Conservation (phyloP, 2,329 filamentous ascomycete species). For the Aspergillus sergii region DNA sequence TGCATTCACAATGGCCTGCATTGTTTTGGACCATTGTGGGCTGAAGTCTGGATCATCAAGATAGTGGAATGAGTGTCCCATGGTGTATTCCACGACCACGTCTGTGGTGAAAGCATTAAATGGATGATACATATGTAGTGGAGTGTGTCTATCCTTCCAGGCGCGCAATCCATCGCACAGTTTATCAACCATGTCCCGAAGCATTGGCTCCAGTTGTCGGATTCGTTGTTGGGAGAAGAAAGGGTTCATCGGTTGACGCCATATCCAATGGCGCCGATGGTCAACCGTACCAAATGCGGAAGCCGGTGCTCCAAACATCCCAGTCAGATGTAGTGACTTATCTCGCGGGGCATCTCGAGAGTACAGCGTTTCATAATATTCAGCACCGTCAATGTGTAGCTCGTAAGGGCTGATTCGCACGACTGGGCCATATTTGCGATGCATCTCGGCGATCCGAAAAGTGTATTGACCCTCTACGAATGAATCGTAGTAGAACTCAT, state of each 20-base stretch:
- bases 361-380: constrained; percentile 19
- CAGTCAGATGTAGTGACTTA: constrained; percentile 32
- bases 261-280: constrained; percentile 34
- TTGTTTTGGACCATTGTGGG: constrained; percentile 28
- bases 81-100: constrained; percentile 49
- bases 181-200: constrained; percentile 27
- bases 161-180: constrained; percentile 26
- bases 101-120: constrained; percentile 49
- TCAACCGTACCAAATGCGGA: constrained; percentile 37
- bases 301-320: constrained; percentile 30
- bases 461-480: constrained; percentile 22
- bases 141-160: constrained; percentile 18
- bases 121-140: constrained; percentile 30
- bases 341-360: constrained; percentile 24
- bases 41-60: constrained; percentile 34
- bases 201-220: constrained; percentile 24
- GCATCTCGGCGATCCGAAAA: constrained; percentile 26
- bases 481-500: constrained; percentile 29
- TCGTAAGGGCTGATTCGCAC: constrained; percentile 28
- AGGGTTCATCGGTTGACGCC: constrained; percentile 37
- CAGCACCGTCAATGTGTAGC: constrained; percentile 35
- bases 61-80: constrained; percentile 34
- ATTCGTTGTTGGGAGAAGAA: constrained; percentile 38
- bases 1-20: constrained; percentile 27
- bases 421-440: constrained; percentile 27